Percentiles rank a stretch among this genome's conserved stretches.
Evolutionary conservation across 306 rosid genomes (phyloP).

Genomic region (Rosa lucieae): DNA sequence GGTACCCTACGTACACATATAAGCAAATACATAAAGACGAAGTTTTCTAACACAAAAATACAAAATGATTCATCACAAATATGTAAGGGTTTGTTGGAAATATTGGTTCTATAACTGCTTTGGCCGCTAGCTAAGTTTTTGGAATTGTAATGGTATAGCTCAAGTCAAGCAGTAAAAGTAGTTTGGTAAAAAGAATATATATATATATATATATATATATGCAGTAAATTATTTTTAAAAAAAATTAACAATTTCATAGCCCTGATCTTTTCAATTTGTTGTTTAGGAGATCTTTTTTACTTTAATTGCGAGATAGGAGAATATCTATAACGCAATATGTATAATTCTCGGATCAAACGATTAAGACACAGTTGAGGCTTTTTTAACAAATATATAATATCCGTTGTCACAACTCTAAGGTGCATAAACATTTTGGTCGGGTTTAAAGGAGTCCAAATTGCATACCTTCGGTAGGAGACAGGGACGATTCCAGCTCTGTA

Average conservation of each 20-base stretch:
- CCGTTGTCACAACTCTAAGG: no score
- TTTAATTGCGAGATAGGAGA: no score
- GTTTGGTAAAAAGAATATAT: not conserved
- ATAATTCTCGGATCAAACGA: no score
- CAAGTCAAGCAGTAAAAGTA: not conserved
- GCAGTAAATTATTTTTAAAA: no score
- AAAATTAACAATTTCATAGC: no score
- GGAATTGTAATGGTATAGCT: not conserved
- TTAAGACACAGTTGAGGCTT: no score
- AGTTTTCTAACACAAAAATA: not conserved
- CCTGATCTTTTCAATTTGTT: no score
- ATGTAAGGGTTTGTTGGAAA: not conserved
- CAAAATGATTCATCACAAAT: not conserved
- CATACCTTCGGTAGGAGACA: slow-evolving; percentile 58
- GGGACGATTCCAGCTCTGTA: slow-evolving; percentile 77
- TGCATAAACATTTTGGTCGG: not conserved
- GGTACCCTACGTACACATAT: slow-evolving; percentile 43
- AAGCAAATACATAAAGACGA: not conserved
- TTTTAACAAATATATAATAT: no score
- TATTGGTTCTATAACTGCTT: not conserved
- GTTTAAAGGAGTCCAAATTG: not conserved
- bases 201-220: no score
- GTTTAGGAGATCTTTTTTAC: not conserved
- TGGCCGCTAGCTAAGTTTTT: not conserved
- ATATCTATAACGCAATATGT: no score